Conservation (phyloP, 1,284 basidiomycete species). For the Ustilago shanxiensis region DNA sequence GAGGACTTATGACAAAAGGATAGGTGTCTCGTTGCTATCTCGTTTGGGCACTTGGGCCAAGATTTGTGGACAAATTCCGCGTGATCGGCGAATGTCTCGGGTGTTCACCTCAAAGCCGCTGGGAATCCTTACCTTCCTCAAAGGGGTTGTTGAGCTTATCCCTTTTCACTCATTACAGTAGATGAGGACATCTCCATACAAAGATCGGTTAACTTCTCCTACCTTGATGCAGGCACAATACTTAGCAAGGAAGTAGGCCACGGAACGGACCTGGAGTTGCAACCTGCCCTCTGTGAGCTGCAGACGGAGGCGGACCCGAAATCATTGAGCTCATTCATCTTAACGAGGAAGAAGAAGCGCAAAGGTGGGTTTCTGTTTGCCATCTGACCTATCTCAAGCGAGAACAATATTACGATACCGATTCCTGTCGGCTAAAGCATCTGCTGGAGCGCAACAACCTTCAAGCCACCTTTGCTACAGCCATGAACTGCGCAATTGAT, state of each 20-base stretch:
- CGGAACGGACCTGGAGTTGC: background rate
- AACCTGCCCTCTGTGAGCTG: background rate
- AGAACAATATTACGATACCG: background rate
- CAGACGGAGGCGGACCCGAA: background rate
- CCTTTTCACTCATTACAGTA: background rate
- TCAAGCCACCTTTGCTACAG: slow-evolving; percentile 1
- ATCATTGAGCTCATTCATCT: background rate
- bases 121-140: background rate
- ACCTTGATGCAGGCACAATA: background rate
- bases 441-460: background rate
- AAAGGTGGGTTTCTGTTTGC: background rate
- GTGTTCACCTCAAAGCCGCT: background rate
- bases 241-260: background rate
- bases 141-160: background rate
- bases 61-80: background rate
- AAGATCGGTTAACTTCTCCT: background rate
- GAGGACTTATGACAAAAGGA: background rate
- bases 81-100: background rate
- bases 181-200: background rate
- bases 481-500: background rate
- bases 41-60: background rate
- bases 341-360: slow-evolving; percentile 8
- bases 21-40: background rate
- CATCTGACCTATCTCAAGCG: background rate
- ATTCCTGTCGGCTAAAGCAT: background rate